Percentiles rank a stretch among this genome's conserved stretches.
phyloP scores from a whole-genome alignment of 2,329 filamentous ascomycete genomes.

The Metarhizium robertsii region DNA sequence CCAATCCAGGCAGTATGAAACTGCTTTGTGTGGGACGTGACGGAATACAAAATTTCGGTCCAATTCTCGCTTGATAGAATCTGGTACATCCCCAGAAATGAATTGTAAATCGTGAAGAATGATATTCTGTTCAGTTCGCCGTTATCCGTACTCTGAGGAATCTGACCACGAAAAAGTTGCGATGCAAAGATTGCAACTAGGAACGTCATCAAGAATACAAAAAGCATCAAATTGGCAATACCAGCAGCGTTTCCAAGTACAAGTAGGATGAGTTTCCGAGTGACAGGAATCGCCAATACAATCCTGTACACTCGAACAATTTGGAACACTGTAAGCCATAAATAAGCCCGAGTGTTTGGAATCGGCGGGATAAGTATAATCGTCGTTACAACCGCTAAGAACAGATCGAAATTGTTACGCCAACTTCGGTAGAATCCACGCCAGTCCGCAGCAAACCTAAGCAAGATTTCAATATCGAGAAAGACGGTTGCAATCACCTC shows the following conservation, averaged over 20 bases:
- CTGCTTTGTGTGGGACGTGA: conserved; percentile 57
- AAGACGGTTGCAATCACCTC: conserved; percentile 71
- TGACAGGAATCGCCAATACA: conserved; percentile 81
- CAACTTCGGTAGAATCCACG: conserved; percentile 65
- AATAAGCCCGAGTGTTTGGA: conserved; percentile 64
- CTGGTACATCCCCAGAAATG: conserved; percentile 96
- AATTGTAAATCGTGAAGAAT: conserved; percentile 88
- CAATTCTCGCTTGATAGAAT: conserved; percentile 93
- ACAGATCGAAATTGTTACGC: conserved; percentile 72
- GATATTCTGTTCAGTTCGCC: conserved; percentile 60
- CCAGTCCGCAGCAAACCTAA: conserved; percentile 74
- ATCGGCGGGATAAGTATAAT: conserved; percentile 82
- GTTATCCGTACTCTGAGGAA: conserved; percentile 51
- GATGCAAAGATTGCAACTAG: conserved; percentile 87
- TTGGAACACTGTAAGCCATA: conserved; percentile 88
- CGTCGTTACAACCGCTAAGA: conserved; percentile 69
- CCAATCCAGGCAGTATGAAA: conserved; percentile 84
- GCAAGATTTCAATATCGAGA: conserved; percentile 70
- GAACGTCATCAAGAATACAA: conserved; percentile 93
- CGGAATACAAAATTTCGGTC: conserved; percentile 78
- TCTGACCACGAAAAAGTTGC: conserved; percentile 83
- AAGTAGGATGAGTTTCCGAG: conserved; percentile 72
- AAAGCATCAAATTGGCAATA: conserved; percentile 89
- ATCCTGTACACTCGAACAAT: conserved; percentile 87
- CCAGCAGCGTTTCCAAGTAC: conserved; percentile 87